Percentiles rank a stretch among this genome's conserved stretches.
Conservation (phyloP, 2,329 filamentous ascomycete species). For the Gnomoniopsis smithogilvyi region DNA sequence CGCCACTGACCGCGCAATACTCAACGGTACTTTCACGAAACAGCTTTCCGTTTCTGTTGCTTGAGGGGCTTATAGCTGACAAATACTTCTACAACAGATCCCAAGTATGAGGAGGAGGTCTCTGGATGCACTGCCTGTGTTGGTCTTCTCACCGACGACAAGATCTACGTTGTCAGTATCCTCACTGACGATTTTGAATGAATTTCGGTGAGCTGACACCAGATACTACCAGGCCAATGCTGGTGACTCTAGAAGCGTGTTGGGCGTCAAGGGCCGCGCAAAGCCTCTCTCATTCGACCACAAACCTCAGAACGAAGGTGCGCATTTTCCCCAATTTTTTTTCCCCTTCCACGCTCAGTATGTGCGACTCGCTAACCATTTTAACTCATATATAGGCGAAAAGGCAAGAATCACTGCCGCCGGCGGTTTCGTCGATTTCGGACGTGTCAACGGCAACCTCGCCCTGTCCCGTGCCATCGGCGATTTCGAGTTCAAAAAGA, state of each 20-base stretch:
- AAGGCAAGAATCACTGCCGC: constrained; percentile 95
- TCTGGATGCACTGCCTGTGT: constrained; percentile 97
- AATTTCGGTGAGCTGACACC: constrained; percentile 19
- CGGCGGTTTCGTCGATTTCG: constrained; percentile 97
- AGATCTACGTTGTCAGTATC: constrained; percentile 86
- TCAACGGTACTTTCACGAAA: constrained; percentile 67
- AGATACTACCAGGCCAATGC: constrained; percentile 76
- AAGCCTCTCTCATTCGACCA: constrained; percentile 99
- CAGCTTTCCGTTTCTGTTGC: neutral
- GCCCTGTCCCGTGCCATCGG: constrained; percentile 95
- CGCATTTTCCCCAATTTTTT: constrained; percentile 20
- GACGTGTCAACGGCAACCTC: constrained; percentile 96
- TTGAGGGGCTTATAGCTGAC: constrained; percentile 13
- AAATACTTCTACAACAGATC: constrained; percentile 58
- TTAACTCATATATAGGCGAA: constrained; percentile 60
- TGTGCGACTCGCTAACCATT: constrained; percentile 14
- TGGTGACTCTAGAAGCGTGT: constrained; percentile 89
- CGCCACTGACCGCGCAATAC: constrained; percentile 90
- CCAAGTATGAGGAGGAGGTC: constrained; percentile 95
- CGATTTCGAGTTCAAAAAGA: constrained; percentile 99
- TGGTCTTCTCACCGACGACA: constrained; percentile 81
- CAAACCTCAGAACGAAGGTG: constrained; percentile 97
- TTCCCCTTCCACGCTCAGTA: neutral
- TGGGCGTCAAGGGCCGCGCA: constrained; percentile 94
- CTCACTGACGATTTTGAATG: constrained; percentile 14